Evolutionary conservation across 2,329 filamentous ascomycete genomes (phyloP), one percentile per base, ranked within the genome.

Genomic region (Penicillium expansum): DNA sequence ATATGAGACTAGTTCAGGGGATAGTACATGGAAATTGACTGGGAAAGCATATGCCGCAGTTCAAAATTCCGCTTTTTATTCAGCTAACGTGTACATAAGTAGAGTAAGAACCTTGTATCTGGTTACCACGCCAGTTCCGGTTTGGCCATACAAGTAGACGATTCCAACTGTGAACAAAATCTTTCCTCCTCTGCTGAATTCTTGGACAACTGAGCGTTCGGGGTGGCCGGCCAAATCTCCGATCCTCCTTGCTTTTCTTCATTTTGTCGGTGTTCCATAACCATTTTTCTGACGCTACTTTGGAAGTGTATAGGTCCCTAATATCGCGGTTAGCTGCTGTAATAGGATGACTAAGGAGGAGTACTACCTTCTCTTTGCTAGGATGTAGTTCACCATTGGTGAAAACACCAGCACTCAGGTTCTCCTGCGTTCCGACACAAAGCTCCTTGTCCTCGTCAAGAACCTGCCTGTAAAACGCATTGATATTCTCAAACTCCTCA

Each of bases 351-450:
- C 1, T 10, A 35, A 11, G 13, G 2, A 8, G 2, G 4, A 3
- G 3, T 5, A 24, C 8, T 53, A 64, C 81, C 68, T 83, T 81
- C 69, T 87, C 85, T 72, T 83, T 79, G 42, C 76, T 74, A 0
- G 85, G 84, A 67, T 87, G 85, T 69, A 87, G 73, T 68, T 85
- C 80, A 44, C 85, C 85, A 65, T 84, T 86, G 66, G 85, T 73
- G 59, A 86, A 87, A 39, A 86, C 78, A 6, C 84, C 84, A 0
- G 80, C 75, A 67, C 81, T 82, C 59, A 87, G 74, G 69, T 87
- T 87, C 66, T 76, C 76, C 66, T 87, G 84, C 0, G 82, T 80
- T 5, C 77, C 78, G 62, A 79, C 74, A 71, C 84, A 87, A 11
- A 87, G 79, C 16, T 81, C 76, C 64, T 86, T 86, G 72, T 87